A percentile compares a stretch with the other conserved stretches of the same genome.
Conservation (phyloP, 2,329 filamentous ascomycete species). For the Aspergillus felis region DNA sequence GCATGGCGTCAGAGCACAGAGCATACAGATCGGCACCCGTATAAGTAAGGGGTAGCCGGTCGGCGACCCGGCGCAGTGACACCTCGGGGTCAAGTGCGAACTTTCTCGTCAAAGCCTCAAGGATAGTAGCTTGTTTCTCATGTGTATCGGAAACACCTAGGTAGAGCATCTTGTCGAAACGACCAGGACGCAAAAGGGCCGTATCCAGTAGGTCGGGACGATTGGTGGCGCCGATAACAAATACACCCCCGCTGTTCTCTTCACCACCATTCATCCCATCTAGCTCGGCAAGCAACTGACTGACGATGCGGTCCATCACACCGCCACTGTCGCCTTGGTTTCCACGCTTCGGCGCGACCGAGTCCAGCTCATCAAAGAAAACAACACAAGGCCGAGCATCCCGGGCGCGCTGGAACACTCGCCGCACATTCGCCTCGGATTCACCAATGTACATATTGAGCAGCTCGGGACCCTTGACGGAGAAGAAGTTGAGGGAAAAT, state of each 20-base stretch:
- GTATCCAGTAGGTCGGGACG: constrained; percentile 88
- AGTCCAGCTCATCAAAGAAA: constrained; percentile 97
- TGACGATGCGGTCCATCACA: constrained; percentile 97
- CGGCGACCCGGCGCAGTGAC: constrained; percentile 70
- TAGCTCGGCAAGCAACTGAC: constrained; percentile 86
- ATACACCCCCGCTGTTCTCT: constrained; percentile 74
- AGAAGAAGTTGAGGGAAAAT: constrained; percentile 99
- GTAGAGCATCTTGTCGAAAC: constrained; percentile 99
- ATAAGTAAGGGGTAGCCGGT: constrained; percentile 85
- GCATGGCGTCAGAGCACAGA: constrained; percentile 95
- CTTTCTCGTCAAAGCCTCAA: constrained; percentile 91
- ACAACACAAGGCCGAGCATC: constrained; percentile 96
- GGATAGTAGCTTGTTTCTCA: constrained; percentile 89
- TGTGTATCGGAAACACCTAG: constrained; percentile 94
- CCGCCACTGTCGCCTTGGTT: constrained; percentile 97
- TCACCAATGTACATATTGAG: constrained; percentile 99
- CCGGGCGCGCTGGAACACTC: constrained; percentile 98
- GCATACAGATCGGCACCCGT: constrained; percentile 97
- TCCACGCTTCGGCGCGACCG: constrained; percentile 90
- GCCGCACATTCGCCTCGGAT: constrained; percentile 98
- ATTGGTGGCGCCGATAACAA: constrained; percentile 96
- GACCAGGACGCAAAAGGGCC: constrained; percentile 79
- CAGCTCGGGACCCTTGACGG: constrained; percentile 95
- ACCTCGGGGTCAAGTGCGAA: constrained; percentile 80
- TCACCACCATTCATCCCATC: constrained; percentile 97